Conservation (phyloP, 148 eudicot genomes). For the Rhododendron griersonianum region DNA sequence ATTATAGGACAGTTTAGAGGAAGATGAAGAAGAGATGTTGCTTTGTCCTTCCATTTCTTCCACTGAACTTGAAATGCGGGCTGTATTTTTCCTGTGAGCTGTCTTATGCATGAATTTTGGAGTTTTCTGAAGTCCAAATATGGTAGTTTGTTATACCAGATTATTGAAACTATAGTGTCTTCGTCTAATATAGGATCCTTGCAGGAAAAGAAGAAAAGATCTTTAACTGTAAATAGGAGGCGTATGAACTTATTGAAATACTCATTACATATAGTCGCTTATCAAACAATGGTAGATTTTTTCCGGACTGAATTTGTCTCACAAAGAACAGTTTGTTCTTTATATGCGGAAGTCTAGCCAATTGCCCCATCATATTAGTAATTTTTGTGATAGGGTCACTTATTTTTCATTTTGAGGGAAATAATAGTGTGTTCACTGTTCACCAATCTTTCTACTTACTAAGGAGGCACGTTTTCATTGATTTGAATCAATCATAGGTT, state of each 20-base stretch:
- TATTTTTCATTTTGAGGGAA: background rate
- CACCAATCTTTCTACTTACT: background rate
- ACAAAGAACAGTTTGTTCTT: background rate
- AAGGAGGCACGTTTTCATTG: background rate
- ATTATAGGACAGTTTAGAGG: background rate
- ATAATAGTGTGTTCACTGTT: background rate
- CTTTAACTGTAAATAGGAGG: background rate
- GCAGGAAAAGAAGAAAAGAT: background rate
- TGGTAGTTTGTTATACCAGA: background rate
- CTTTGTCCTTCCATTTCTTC: background rate
- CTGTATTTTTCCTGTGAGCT: background rate
- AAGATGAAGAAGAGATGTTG: background rate
- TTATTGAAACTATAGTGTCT: too few species aligned
- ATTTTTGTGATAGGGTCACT: background rate
- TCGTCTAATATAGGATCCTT: background rate
- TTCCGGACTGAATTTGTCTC: background rate
- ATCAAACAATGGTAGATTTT: background rate
- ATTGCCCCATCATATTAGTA: background rate
- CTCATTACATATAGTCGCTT: background rate
- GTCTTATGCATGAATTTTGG: background rate
- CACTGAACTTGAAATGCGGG: background rate
- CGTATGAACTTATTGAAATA: background rate
- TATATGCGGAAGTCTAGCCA: background rate
- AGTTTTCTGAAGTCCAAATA: background rate
- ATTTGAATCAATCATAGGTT: background rate